Conservation (phyloP, 306 rosid genomes). For the Quercus mongolica region DNA sequence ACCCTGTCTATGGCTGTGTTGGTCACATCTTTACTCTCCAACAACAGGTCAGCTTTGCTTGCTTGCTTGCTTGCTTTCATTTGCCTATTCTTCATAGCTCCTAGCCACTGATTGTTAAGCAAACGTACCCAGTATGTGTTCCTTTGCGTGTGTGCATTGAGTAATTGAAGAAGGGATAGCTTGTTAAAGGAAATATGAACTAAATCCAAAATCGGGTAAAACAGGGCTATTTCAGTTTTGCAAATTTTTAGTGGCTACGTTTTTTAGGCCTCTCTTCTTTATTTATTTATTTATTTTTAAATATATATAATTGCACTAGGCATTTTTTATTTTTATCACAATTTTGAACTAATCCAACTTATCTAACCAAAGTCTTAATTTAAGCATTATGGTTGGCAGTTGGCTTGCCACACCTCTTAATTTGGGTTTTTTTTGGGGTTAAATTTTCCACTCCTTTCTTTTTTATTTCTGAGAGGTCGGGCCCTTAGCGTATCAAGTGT, state of each 20-base stretch:
- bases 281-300: too few species aligned
- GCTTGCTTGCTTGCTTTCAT: background rate
- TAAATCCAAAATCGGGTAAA: background rate
- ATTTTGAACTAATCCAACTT: too few species aligned
- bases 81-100: too few species aligned
- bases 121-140: background rate
- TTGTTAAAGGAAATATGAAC: background rate
- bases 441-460: too few species aligned
- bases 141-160: background rate
- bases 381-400: too few species aligned
- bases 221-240: background rate
- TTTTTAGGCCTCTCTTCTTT: background rate
- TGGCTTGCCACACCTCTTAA: too few species aligned
- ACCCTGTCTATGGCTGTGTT: slow-evolving; percentile 89
- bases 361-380: too few species aligned
- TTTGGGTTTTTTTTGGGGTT: too few species aligned
- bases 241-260: background rate
- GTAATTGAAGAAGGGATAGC: too few species aligned
- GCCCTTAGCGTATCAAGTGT: too few species aligned
- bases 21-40: slow-evolving; percentile 78
- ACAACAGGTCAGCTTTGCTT: slow-evolving; percentile 56
- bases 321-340: background rate
- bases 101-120: background rate
- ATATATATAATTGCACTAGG: background rate
- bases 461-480: too few species aligned